These are phyloP conservation scores for Blepharisma japonicum DNA, from an alignment of 73 alveolate genomes.

Conservation along the genomic window DNA sequence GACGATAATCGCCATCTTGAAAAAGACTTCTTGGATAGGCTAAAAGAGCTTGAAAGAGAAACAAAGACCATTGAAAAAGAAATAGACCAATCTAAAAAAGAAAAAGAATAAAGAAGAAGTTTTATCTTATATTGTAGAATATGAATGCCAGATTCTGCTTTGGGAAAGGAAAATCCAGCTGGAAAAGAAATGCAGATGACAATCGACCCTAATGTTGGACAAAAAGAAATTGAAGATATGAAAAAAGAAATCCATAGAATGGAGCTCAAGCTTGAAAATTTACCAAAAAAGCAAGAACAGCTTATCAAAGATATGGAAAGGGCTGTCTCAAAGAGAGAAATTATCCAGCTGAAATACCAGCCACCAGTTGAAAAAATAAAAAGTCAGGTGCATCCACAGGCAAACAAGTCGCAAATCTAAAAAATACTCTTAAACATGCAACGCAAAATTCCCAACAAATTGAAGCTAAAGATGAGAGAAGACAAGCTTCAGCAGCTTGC, in stretches of 20 bases:
- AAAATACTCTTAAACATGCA: constrained; percentile 74
- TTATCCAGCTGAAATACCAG: constrained; percentile 88
- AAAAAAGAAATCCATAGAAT: constrained; percentile 95
- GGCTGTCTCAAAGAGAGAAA: constrained; percentile 94
- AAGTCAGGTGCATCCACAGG: constrained; percentile 67
- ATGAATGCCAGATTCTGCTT: constrained; percentile 91
- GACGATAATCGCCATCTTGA: constrained; percentile 90
- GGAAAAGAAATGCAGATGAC: constrained; percentile 98
- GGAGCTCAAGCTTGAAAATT: constrained; percentile 86
- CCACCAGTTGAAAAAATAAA: constrained; percentile 71
- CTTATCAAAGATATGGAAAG: constrained; percentile 96
- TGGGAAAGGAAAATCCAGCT: constrained; percentile 98
- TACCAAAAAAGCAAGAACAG: constrained; percentile 86
- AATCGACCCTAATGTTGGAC: constrained; percentile 95
- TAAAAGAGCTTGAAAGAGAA: constrained; percentile 92
- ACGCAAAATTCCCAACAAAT: constrained; percentile 70
- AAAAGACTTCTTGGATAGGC: constrained; percentile 86
- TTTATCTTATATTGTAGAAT: constrained; percentile 93
- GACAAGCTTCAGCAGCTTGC: constrained; percentile 35
- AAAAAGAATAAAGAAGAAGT: constrained; percentile 94
- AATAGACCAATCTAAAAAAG: constrained; percentile 88
- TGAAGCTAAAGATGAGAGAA: constrained; percentile 56
- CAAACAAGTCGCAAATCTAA: constrained; percentile 66
- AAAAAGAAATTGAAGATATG: constrained; percentile 90
- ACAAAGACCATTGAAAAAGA: constrained; percentile 84